These are phyloP conservation scores for Phytophthora ohioensis DNA, from an alignment of 352 stramenopile genomes.

Conservation along the genomic window DNA sequence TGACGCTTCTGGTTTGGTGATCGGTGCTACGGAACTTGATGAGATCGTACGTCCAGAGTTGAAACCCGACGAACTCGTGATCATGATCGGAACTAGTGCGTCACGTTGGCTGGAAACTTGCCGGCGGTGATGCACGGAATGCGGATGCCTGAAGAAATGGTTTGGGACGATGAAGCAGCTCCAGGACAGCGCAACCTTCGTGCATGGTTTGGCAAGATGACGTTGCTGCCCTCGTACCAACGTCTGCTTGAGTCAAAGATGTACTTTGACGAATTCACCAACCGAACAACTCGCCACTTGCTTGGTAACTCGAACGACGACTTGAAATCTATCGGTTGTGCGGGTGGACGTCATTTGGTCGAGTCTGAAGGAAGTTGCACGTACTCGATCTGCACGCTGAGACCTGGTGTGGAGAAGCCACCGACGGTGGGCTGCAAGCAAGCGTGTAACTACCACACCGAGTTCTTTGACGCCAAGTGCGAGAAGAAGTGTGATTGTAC, in stretches of 20 bases:
- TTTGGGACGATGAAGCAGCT: constrained; percentile 12
- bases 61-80: constrained; percentile 60
- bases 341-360: constrained; percentile 46
- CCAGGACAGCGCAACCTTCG: constrained; percentile 43
- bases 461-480: constrained; percentile 50
- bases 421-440: constrained; percentile 44
- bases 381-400: constrained; percentile 43
- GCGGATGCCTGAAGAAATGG: constrained; percentile 52
- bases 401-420: constrained; percentile 30
- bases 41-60: constrained; percentile 53
- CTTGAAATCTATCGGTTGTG: constrained; percentile 54
- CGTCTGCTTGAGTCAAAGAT: constrained; percentile 43
- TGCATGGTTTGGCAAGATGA: constrained; percentile 75
- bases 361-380: constrained; percentile 52
- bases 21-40: constrained; percentile 34
- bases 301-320: constrained; percentile 27
- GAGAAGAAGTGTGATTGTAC: constrained; percentile 54
- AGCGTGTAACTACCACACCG: constrained; percentile 51
- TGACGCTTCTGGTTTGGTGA: constrained; percentile 56
- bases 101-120: constrained; percentile 55
- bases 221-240: constrained; percentile 55
- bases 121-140: constrained; percentile 71
- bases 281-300: constrained; percentile 50
- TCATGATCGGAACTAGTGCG: constrained; percentile 65
- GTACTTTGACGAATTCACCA: constrained; percentile 50